Evolutionary conservation across 495 filamentous ascomycete species (phyloP).

Genomic region (Venustampulla echinocandica): DNA sequence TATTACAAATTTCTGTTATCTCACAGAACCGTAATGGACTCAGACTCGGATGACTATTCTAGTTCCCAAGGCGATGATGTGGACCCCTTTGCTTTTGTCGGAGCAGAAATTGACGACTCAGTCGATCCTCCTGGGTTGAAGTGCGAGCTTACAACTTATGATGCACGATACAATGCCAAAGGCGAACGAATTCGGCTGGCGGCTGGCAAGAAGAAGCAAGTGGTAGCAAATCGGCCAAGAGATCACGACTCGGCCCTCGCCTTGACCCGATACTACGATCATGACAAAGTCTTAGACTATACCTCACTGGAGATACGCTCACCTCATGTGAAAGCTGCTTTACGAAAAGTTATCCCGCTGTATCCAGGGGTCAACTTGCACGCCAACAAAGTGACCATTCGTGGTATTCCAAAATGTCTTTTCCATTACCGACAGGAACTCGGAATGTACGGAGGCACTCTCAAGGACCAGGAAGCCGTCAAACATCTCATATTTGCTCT

Average conservation of each 20-base stretch:
- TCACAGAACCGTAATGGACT: too few species aligned
- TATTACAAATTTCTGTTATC: too few species aligned
- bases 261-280: slow-evolving; percentile 6
- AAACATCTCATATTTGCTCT: slow-evolving; percentile 1
- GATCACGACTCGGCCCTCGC: slow-evolving; percentile 10
- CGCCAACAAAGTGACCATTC: slow-evolving; percentile 14
- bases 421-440: slow-evolving; percentile 53
- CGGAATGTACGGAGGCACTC: slow-evolving; percentile 23
- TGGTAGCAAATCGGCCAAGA: not conserved
- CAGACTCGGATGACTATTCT: too few species aligned
- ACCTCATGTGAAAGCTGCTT: slow-evolving; percentile 47
- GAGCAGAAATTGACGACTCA: not conserved
- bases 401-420: slow-evolving; percentile 42
- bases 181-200: slow-evolving; percentile 4
- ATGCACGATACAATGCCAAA: slow-evolving; percentile 14
- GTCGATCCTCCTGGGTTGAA: slow-evolving; percentile 5
- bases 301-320: slow-evolving; percentile 12
- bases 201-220: not conserved
- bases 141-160: slow-evolving; percentile 14
- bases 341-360: slow-evolving; percentile 45
- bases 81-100: too few species aligned
- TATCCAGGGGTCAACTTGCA: slow-evolving; percentile 58
- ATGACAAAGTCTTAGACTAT: not conserved
- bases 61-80: too few species aligned
- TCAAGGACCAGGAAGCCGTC: not conserved